A percentile compares a stretch with the other conserved stretches of the same genome.
These are phyloP conservation scores for Acrocalymma vagum DNA, from an alignment of 2,329 filamentous ascomycete genomes.

Conservation along the genomic window DNA sequence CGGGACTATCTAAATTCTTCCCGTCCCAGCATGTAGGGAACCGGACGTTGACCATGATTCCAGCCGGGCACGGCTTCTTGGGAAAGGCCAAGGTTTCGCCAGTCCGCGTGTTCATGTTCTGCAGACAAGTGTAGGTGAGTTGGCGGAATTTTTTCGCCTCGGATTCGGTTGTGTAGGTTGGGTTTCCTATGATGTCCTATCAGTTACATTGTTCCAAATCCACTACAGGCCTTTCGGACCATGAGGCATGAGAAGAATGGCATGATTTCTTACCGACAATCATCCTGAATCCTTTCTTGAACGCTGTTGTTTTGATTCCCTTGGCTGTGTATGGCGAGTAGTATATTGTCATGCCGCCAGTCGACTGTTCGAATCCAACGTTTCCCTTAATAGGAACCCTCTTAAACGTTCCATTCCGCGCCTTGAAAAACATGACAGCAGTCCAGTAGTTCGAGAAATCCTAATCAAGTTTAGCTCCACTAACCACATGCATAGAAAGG, in stretches of 20 bases:
- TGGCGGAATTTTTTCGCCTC: conserved; percentile 51
- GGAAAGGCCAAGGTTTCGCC: conserved; percentile 53
- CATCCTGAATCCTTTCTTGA: conserved; percentile 57
- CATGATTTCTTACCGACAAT: conserved; percentile 37
- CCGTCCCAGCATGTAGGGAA: conserved; percentile 54
- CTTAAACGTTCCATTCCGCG: conserved; percentile 41
- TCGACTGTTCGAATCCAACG: conserved; percentile 38
- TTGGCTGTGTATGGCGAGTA: conserved; percentile 37
- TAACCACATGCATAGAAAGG: conserved; percentile 42
- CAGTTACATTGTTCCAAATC: not conserved
- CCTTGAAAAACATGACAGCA: conserved; percentile 37
- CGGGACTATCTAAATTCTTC: conserved; percentile 56
- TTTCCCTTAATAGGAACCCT: conserved; percentile 46
- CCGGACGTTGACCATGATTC: conserved; percentile 55
- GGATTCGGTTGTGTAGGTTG: conserved; percentile 42
- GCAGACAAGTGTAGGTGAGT: conserved; percentile 55
- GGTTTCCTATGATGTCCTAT: conserved; percentile 37
- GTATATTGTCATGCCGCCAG: conserved; percentile 49
- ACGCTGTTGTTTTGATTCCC: conserved; percentile 39
- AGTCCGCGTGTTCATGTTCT: conserved; percentile 47
- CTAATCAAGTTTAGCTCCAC: conserved; percentile 12
- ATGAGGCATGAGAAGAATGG: not conserved
- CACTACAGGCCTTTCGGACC: not conserved
- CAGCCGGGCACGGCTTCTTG: conserved; percentile 46
- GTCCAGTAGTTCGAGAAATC: conserved; percentile 49